These are phyloP conservation scores for Nicotiana undulata DNA, from an alignment of 257 asterid genomes.

Conservation along the genomic window DNA sequence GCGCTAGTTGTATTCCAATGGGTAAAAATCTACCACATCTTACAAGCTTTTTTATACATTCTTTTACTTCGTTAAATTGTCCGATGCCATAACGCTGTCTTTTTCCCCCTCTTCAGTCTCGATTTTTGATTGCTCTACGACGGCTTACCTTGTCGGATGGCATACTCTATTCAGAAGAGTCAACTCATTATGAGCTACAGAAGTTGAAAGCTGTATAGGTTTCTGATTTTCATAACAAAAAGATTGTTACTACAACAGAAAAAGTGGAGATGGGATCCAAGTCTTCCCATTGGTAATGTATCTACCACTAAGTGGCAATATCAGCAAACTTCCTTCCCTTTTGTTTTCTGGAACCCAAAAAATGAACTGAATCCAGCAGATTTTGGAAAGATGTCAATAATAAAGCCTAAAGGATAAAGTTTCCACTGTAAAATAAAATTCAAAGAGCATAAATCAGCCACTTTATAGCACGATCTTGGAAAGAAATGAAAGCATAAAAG, in stretches of 20 bases:
- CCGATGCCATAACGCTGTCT: neutral
- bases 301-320: neutral
- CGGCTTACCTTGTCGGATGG: conserved; percentile 60
- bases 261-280: neutral
- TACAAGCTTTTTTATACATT: neutral
- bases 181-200: conserved; percentile 24
- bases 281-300: neutral
- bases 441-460: neutral
- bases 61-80: neutral
- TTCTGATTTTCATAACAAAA: neutral
- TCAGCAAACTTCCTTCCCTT: neutral
- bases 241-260: neutral
- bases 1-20: conserved; percentile 87
- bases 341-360: neutral
- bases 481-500: neutral
- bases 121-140: conserved; percentile 62
- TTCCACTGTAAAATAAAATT: neutral
- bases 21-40: conserved; percentile 25
- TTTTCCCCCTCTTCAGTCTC: conserved; percentile 39
- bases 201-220: conserved; percentile 41
- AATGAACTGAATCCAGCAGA: neutral
- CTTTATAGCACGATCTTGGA: neutral
- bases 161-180: conserved; percentile 54
- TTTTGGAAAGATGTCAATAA: neutral
- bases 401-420: neutral